Evolutionary conservation across 2,329 filamentous ascomycete genomes (phyloP).

Genomic region (Fusarium compactum): DNA sequence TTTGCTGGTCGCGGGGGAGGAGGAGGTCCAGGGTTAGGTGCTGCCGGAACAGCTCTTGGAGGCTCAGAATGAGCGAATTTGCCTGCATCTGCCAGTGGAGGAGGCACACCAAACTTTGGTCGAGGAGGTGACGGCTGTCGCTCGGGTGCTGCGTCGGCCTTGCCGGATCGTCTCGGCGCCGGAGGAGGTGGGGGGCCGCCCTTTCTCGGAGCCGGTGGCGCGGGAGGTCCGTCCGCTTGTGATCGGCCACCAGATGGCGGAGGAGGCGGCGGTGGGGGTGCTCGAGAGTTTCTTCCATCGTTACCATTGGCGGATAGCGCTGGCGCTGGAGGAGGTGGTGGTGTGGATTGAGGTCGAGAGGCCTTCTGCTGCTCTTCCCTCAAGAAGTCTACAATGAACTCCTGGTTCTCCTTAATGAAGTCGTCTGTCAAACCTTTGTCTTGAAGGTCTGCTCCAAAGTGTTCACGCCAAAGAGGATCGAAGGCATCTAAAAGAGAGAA

Average conservation of each 20-base stretch:
- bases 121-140: conserved; percentile 78
- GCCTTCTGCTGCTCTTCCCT: conserved; percentile 65
- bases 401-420: conserved; percentile 75
- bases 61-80: conserved; percentile 76
- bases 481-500: conserved; percentile 73
- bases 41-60: conserved; percentile 45
- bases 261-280: conserved; percentile 56
- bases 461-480: conserved; percentile 73
- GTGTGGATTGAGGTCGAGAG: conserved; percentile 40
- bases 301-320: conserved; percentile 50
- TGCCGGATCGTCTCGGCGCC: conserved; percentile 70
- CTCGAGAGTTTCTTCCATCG: conserved; percentile 48
- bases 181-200: conserved; percentile 52
- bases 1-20: conserved; percentile 69
- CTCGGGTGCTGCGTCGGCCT: conserved; percentile 66
- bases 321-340: conserved; percentile 47
- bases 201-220: conserved; percentile 45
- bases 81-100: conserved; percentile 89
- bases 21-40: conserved; percentile 50
- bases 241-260: conserved; percentile 51
- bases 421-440: conserved; percentile 74
- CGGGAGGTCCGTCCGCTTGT: conserved; percentile 47
- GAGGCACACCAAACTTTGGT: conserved; percentile 84
- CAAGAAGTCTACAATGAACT: conserved; percentile 75
- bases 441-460: conserved; percentile 73